Base-by-base conservation (phyloP, 148 eudicot species). In the Camellia lanceoleosa region DNA sequence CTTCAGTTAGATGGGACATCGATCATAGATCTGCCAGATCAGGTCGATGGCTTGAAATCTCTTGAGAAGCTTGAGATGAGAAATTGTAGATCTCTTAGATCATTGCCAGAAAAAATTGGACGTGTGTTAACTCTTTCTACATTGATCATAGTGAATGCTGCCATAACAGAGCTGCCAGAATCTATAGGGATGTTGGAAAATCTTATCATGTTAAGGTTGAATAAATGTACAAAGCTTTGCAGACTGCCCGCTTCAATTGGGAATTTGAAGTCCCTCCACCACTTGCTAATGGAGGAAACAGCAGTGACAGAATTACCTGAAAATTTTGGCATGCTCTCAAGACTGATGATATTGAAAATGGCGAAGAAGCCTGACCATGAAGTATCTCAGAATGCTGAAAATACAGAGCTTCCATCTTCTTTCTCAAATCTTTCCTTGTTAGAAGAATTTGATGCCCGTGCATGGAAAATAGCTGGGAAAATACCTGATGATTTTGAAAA, bases 401-500 rank as follows among this genome's bases (percentile, higher is more conserved):
- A 63, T 7, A 43, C 20, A 19, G 73, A 68, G 47, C 43, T 91
- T 79, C 95, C 92, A 60, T 23, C 80, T 77, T 80, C 88, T 68
- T 88, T 90, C 82, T 81, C 85, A 69, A 78, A 79, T 12, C 86
- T 90, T 7, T 87, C 86, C 15, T 65, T 10, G 63, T 59, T 92
- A 51, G 76, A 78, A 73, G 93, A 87, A 82, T 81, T 92, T 16
- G 64, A 88, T 83, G 95, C 91, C 77, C 74, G 75, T n/a, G 86
- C 81, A 76, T 88, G 89, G 84, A 85, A 84, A 81, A 80, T 88
- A 63, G 49, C 84, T 68, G 91, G 88, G 80, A 74, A 79, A 72
- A 87, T 91, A 68, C 78, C 79, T 19, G 84, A 90, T 41, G 85
- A 88, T 79, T 91, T 90, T 81, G 76, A 66, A 30, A 85, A 73